Base-by-base conservation (phyloP, 176 grass and related monocot species). In the Triticum turgidum region DNA sequence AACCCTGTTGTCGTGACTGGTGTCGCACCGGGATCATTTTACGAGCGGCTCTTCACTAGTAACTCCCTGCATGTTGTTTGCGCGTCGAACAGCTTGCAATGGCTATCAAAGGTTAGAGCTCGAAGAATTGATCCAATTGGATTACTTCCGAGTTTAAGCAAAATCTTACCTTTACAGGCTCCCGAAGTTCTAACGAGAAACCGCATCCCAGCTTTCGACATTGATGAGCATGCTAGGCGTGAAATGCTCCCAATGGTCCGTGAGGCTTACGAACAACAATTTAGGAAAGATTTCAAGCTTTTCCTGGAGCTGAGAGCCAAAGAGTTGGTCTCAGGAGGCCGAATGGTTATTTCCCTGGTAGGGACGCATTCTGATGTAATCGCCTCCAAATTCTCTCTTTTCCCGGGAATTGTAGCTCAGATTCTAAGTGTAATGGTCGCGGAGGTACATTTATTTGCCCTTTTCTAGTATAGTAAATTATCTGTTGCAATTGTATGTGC, bases 1-100 rank as follows among this genome's bases (percentile, higher is more conserved):
- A 15, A 58, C 3, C 42, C 44, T 7, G 11, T 86, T 49, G 3
- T 38, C 9, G 2, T 79, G 0, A 30, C 73, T 5, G 38, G 84
- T 76, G 9, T 86, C 22, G 47, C 78, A 9, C 84, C 84, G 4
- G 84, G 84, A 14, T 86, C 84, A 2, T 86, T 86, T 17, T 63
- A 86, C 34, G 84, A 62, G 1, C 62, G 75, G 3, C 84, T 86
- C 4, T 78, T 86, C 62, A 54, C 24, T 6, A 69, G 34, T 4
- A 1, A 15, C 35, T 67, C 59, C 47, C 5, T 86, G 6, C 84
- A 86, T 69, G 9, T 86, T 9, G n/a, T 79, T 5, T 86, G 84
- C 47, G 58, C 75, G 1, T 58, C 44, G 9, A 24, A 7, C 13
- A 86, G 84, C 22, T 51, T 86, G 22, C 84, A 86, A 2, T 86